phyloP scores from a whole-genome alignment of 805 yeast genomes.

The Metschnikowia kunwiensis region DNA sequence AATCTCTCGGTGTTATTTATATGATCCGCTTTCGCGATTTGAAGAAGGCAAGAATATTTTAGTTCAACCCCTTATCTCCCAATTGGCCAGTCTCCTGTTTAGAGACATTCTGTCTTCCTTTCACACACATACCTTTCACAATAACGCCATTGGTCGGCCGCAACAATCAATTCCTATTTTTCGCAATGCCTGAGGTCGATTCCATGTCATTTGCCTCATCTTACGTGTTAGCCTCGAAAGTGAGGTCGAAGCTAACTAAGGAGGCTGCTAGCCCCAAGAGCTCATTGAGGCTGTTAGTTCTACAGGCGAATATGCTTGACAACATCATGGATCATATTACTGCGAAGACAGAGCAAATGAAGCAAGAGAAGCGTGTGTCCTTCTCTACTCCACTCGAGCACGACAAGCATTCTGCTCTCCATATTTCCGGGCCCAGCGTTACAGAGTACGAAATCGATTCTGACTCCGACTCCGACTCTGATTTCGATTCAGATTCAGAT shows the following conservation, averaged over 20 bases:
- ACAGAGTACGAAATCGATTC: constrained; percentile 40
- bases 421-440: constrained; percentile 25
- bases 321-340: constrained; percentile 53
- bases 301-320: constrained; percentile 72
- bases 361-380: constrained; percentile 3
- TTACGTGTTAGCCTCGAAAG: constrained; percentile 61
- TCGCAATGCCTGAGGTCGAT: constrained; percentile 3
- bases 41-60: too few relatives aligned
- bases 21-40: constrained; percentile 2
- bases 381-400: constrained; percentile 17
- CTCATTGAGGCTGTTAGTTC: constrained; percentile 54
- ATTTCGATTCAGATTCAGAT: constrained; percentile 19
- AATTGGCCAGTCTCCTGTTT: too few relatives aligned
- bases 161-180: too few relatives aligned
- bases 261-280: constrained; percentile 61
- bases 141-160: too few relatives aligned
- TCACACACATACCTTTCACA: too few relatives aligned
- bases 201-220: constrained; percentile 43
- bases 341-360: constrained; percentile 26
- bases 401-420: constrained; percentile 1
- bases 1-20: constrained; percentile 4
- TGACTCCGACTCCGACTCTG: constrained; percentile 29
- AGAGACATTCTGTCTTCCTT: too few relatives aligned
- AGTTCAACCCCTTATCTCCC: too few relatives aligned
- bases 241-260: constrained; percentile 57